Evolutionary conservation across 352 stramenopile species (phyloP), one percentile per base, ranked within the genome.

Genomic region (Elongisporangium prolatum): DNA sequence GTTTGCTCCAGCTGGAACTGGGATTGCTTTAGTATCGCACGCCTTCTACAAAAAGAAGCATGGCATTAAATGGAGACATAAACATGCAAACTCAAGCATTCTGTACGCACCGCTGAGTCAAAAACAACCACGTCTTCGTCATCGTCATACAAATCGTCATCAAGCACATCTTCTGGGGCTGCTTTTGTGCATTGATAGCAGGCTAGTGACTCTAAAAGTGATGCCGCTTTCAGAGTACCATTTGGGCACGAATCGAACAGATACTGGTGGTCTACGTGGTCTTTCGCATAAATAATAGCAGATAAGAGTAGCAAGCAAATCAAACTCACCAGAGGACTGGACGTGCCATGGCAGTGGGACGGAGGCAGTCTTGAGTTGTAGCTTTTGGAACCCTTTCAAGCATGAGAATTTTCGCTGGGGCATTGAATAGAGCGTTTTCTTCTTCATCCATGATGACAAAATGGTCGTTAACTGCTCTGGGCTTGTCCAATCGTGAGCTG

Each of bases 371-470:
- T 58, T 64, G 22, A 86, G 63, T 14, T 70, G 61, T 9, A 92
- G 48, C 20, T 57, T 61, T 48, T 92, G 75, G 54, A 77, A 86
- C 0, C 82, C 80, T 66, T 65, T 63, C 10, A 90, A 49, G 2
- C 22, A 60, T 11, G 60, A 56, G 0, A 92, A 4, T 2, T 72
- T 21, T 54, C 51, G 63, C 13, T 74, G 78, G 14, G 78, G 77
- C 21, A 86, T 18, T 3, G 82, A 51, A 50, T 74, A 57, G 17
- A 87, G 56, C 44, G 78, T 86, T 37, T 71, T 80, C 34, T 79
- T 58, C 18, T 64, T 63, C 54, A 73, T 88, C 82, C 82, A 92
- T 0, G 16, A 49, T 1, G 65, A 71, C 50, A 92, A 87, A 44
- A 86, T 69, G 17, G n/a, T 56, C 25, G 59, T 24, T 4, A 57